Evolutionary conservation across 2,329 filamentous ascomycete genomes (phyloP).

Genomic region (Trichophyton benhamiae): DNA sequence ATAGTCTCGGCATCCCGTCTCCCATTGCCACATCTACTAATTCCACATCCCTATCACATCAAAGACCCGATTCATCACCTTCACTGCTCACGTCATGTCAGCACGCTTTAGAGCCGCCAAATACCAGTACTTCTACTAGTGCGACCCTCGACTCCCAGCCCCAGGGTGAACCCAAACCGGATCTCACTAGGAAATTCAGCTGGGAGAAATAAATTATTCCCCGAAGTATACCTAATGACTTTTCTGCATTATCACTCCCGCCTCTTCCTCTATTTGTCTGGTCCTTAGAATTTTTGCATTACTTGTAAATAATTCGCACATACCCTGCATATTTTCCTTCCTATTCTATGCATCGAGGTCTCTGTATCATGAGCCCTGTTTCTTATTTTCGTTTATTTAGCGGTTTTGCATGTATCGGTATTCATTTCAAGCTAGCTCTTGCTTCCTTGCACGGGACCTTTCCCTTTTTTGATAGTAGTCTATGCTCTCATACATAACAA

Average conservation of each 20-base stretch:
- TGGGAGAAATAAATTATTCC: conserved; percentile 10
- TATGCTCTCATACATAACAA: too few species aligned
- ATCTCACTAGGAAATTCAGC: conserved; percentile 9
- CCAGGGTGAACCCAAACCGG: background rate
- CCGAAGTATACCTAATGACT: background rate
- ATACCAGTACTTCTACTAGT: background rate
- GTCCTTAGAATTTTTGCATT: background rate
- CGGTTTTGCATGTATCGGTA: background rate
- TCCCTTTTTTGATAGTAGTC: background rate
- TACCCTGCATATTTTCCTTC: background rate
- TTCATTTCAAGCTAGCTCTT: background rate
- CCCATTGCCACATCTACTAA: conserved; percentile 7
- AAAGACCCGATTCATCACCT: background rate
- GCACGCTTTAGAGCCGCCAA: background rate
- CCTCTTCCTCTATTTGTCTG: background rate
- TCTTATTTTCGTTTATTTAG: background rate
- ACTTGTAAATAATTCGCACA: background rate
- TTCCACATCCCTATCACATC: conserved; percentile 5
- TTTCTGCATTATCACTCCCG: background rate
- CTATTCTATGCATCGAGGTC: background rate
- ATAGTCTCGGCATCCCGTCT: conserved; percentile 7
- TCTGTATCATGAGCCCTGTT: background rate
- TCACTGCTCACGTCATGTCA: background rate
- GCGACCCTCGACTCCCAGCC: background rate
- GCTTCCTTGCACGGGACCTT: background rate